These are phyloP conservation scores for Calonectria pteridis DNA, from an alignment of 2,329 filamentous ascomycete genomes.

Conservation along the genomic window DNA sequence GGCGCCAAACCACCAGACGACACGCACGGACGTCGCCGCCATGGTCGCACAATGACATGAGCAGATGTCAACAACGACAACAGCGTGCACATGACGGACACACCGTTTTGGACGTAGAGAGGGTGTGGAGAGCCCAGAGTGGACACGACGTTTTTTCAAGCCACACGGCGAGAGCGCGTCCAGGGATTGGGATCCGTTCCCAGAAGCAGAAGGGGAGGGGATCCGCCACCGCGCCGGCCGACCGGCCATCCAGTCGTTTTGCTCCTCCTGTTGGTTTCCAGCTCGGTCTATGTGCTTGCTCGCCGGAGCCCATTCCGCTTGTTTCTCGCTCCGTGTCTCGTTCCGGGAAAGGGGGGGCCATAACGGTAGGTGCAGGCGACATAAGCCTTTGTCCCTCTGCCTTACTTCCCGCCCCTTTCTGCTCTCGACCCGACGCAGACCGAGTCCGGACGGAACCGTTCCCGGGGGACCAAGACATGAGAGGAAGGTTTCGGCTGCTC, in stretches of 20 bases:
- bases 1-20: slow-evolving; percentile 33
- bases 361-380: background rate
- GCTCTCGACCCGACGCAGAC: background rate
- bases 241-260: too few relatives aligned
- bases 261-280: too few relatives aligned
- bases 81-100: slow-evolving; percentile 34
- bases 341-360: background rate
- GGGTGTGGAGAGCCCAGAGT: slow-evolving; percentile 29
- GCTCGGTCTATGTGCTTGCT: background rate
- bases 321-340: background rate
- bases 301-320: background rate
- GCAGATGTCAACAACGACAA: slow-evolving; percentile 7
- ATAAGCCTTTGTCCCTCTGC: background rate
- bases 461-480: background rate
- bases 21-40: slow-evolving; percentile 44
- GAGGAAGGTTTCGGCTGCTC: background rate
- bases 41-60: slow-evolving; percentile 30
- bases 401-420: background rate
- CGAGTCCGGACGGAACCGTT: background rate
- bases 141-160: slow-evolving; percentile 29
- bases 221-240: background rate
- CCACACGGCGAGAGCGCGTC: background rate
- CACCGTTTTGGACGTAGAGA: slow-evolving; percentile 35
- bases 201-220: background rate
- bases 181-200: slow-evolving; percentile 15